These are phyloP conservation scores for Neovahlkampfia damariscottae DNA, from an alignment of 78 protist species.

Conservation along the genomic window DNA sequence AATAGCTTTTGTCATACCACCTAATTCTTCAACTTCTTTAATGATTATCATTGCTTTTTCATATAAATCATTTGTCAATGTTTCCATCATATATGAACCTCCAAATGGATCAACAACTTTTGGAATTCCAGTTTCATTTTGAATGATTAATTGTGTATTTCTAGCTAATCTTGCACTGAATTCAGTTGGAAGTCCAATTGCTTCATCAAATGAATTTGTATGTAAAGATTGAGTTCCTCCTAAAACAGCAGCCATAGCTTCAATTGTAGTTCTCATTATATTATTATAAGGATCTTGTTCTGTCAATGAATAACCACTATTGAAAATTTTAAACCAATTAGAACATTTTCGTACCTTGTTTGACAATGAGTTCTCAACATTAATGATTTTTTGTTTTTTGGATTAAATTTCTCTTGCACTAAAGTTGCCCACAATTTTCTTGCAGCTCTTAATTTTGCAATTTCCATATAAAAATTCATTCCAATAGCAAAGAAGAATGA, in stretches of 20 bases:
- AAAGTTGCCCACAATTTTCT: constrained; percentile 85
- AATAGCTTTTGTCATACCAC: constrained; percentile 41
- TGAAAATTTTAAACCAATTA: no score
- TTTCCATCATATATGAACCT: constrained; percentile 88
- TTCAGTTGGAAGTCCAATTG: constrained; percentile 92
- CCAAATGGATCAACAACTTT: constrained; percentile 87
- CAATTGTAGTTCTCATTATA: constrained; percentile 93
- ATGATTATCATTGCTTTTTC: constrained; percentile 24
- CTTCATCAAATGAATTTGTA: constrained; percentile 84
- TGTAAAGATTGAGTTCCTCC: constrained; percentile 96
- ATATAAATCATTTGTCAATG: constrained; percentile 69
- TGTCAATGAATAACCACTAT: constrained; percentile 91
- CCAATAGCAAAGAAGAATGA: constrained; percentile 95
- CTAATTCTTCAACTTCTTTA: constrained; percentile 33
- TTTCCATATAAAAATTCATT: constrained; percentile 92
- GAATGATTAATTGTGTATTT: constrained; percentile 88
- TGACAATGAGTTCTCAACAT: constrained; percentile 92
- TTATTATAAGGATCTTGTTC: constrained; percentile 92
- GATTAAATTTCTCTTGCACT: constrained; percentile 65
- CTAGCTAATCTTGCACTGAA: constrained; percentile 87
- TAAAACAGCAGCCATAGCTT: constrained; percentile 94
- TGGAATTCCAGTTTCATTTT: constrained; percentile 80
- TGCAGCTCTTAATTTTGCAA: constrained; percentile 95
- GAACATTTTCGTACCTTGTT: no score
- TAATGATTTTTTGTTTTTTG: constrained; percentile 68